Evolutionary conservation across 345 rosid species (phyloP).

Genomic region (Camelina neglecta): DNA sequence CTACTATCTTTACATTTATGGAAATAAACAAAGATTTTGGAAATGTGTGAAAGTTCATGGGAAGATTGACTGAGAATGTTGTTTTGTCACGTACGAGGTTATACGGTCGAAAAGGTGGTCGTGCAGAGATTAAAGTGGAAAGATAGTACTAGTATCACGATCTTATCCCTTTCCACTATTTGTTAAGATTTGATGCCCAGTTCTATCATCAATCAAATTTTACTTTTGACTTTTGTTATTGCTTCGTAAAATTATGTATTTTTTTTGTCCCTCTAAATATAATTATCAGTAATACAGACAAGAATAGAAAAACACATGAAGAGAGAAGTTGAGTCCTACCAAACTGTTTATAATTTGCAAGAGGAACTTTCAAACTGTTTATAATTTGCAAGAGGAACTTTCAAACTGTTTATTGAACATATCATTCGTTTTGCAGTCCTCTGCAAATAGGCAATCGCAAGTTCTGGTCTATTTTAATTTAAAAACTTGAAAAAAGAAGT

Average conservation of each 20-base stretch:
- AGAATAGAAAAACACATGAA: background rate
- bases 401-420: conserved; percentile 8
- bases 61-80: background rate
- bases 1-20: background rate
- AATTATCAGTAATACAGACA: background rate
- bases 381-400: background rate
- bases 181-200: background rate
- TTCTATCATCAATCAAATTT: background rate
- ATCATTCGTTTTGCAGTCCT: conserved; percentile 1
- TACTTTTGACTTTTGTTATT: background rate
- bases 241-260: background rate
- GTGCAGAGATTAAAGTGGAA: background rate
- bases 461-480: conserved; percentile 31
- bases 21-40: background rate
- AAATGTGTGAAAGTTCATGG: background rate
- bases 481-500: background rate
- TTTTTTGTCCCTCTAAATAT: background rate
- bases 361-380: conserved; percentile 6
- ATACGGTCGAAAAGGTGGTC: background rate
- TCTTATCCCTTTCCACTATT: too few species aligned
- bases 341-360: background rate
- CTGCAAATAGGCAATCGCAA: conserved; percentile 19
- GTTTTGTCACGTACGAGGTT: background rate
- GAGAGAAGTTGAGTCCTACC: background rate
- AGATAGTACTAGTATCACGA: too few species aligned